Evolutionary conservation across 345 rosid genomes (phyloP), one percentile per base, ranked within the genome.

Genomic region (Rhodamnia rubescens): DNA sequence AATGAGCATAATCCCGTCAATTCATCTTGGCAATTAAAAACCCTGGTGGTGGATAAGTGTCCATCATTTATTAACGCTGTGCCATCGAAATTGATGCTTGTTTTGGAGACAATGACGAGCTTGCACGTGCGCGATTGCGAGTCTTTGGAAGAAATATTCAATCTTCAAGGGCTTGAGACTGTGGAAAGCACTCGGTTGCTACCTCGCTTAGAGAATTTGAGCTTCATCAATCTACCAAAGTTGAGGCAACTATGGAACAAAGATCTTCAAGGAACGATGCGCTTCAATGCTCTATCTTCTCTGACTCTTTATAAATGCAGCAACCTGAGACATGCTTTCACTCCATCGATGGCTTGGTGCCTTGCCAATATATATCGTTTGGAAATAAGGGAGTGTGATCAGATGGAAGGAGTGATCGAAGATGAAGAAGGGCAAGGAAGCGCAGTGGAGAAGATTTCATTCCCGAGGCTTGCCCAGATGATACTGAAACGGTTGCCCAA

Each of bases 121-220:
- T 59, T 59, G 74, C 74, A 13, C 0, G 74, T 59, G 18, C 4
- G 0, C 4, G 0, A 27, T 6, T n/a, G 74, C 0, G 9, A 59
- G 9, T 1, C 4, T 6, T 6, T 59, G 8, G 74, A 59, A 59
- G 74, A 59, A 13, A 59, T 59, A 59, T 59, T 59, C 9, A 2
- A 27, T 27, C 9, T 59, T 27, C 4, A 59, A n/a, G 69, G 69
- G 69, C 32, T 58, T 2, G 32, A 58, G 8, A 8, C 2, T 58
- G 0, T 11, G 69, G 32, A n/a, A 11, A 11, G 18, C 36, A n/a
- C 8, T 6, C 18, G 1, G 1, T 8, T n/a, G 9, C 1, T 58
- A 0, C 69, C 69, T 58, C 0, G 0, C 1, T 6, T 58, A 2
- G 0, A 1, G 1, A 0, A 6, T 14, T 0, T 58, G 18, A 0